A percentile compares a stretch with the other conserved stretches of the same genome.
Evolutionary conservation across 805 yeast species (phyloP).

Genomic region (Kodamaea jinghongensis): DNA sequence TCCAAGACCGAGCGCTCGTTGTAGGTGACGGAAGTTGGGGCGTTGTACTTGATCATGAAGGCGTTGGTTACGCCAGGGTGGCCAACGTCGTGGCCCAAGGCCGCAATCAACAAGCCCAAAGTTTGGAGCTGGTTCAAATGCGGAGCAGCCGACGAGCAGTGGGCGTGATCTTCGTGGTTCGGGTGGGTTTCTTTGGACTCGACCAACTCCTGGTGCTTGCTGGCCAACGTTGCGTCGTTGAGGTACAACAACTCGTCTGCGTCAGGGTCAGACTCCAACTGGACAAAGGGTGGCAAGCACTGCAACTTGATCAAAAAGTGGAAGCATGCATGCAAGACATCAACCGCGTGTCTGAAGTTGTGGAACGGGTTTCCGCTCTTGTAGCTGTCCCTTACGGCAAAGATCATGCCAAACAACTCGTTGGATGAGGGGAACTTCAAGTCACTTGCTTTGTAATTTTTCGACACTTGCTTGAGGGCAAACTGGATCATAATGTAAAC

Average conservation of each 20-base stretch:
- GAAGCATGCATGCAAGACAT: constrained; percentile 88
- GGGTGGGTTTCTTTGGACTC: background rate
- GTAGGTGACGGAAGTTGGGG: constrained; percentile 65
- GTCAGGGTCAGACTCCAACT: constrained; percentile 30
- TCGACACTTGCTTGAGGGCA: constrained; percentile 31
- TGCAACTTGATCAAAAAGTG: constrained; percentile 50
- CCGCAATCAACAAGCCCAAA: constrained; percentile 68
- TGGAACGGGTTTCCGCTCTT: constrained; percentile 88
- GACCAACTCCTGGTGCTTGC: background rate
- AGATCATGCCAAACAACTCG: constrained; percentile 56
- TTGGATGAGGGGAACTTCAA: constrained; percentile 26
- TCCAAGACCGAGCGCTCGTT: constrained; percentile 73
- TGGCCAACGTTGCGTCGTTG: background rate
- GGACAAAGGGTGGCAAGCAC: constrained; percentile 38
- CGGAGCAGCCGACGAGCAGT: constrained; percentile 13
- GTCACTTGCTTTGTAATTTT: constrained; percentile 6
- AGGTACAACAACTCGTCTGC: constrained; percentile 23
- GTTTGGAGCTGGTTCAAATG: constrained; percentile 42
- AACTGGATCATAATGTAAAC: constrained; percentile 53
- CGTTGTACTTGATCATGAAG: constrained; percentile 53
- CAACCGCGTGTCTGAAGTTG: constrained; percentile 93
- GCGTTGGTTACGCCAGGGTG: constrained; percentile 95
- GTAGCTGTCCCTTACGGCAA: constrained; percentile 73
- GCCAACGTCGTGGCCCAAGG: constrained; percentile 93
- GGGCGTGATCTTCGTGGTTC: background rate